Conservation (phyloP, 2,329 filamentous ascomycete genomes). For the Ascochyta pisi region DNA sequence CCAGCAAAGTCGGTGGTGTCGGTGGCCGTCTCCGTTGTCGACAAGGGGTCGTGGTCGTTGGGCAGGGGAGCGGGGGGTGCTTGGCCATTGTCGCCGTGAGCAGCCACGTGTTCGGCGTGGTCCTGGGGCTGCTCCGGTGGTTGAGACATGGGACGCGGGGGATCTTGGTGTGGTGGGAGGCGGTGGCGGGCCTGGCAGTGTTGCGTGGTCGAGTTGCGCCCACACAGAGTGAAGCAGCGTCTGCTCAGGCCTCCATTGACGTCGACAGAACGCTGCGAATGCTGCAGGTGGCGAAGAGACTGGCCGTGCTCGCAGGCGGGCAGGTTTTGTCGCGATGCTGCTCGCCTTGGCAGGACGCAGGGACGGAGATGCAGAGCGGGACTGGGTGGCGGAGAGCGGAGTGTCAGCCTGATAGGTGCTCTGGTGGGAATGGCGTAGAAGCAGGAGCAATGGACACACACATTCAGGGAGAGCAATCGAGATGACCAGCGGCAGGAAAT, state of each 20-base stretch:
- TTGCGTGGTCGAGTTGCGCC: neutral
- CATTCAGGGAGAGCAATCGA: neutral
- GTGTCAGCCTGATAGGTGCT: slow-evolving; percentile 1
- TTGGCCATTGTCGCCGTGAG: slow-evolving; percentile 15
- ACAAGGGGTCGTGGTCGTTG: slow-evolving; percentile 19
- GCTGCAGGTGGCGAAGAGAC: slow-evolving; percentile 5
- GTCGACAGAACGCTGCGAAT: slow-evolving; percentile 6
- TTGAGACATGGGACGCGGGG: slow-evolving; percentile 37
- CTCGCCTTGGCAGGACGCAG: slow-evolving; percentile 32
- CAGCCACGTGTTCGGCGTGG: slow-evolving; percentile 17
- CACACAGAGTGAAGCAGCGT: slow-evolving; percentile 7
- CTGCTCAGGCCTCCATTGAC: slow-evolving; percentile 33
- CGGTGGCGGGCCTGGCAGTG: slow-evolving; percentile 1
- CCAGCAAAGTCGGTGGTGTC: slow-evolving; percentile 8
- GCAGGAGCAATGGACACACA: slow-evolving; percentile 7
- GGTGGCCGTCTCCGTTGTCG: slow-evolving; percentile 12
- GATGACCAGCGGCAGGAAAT: slow-evolving; percentile 3
- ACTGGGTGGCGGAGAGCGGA: slow-evolving; percentile 16
- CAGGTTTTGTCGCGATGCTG: slow-evolving; percentile 15
- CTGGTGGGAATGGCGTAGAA: slow-evolving; percentile 1
- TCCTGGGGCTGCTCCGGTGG: slow-evolving; percentile 24
- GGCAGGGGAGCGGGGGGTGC: slow-evolving; percentile 21
- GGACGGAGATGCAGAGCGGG: slow-evolving; percentile 25
- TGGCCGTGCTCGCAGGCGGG: slow-evolving; percentile 6
- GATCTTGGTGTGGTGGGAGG: neutral